Conservation (phyloP, 2,329 filamentous ascomycete genomes). For the Cryphonectria japonica region DNA sequence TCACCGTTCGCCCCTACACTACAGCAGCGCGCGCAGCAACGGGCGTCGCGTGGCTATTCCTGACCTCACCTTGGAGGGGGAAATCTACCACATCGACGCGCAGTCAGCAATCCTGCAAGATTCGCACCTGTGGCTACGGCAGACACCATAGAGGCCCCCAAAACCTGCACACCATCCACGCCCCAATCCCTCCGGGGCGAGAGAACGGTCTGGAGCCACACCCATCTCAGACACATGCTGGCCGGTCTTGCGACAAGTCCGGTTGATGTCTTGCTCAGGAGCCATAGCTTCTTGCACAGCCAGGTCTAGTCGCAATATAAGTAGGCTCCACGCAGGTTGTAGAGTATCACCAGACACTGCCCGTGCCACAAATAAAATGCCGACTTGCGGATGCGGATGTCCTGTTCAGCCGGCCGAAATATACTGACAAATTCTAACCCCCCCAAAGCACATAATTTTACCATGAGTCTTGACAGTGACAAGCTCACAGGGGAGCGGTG, state of each 20-base stretch:
- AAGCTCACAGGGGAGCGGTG: neutral
- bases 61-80: constrained; percentile 11
- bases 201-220: constrained; percentile 10
- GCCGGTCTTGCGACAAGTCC: neutral
- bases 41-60: constrained; percentile 19
- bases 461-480: neutral
- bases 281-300: constrained; percentile 7
- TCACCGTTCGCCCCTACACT: neutral
- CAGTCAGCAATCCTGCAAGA: constrained; percentile 15
- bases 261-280: constrained; percentile 10
- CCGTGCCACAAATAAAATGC: constrained; percentile 14
- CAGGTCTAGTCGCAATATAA: constrained; percentile 25
- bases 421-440: neutral
- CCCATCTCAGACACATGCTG: constrained; percentile 18
- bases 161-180: neutral
- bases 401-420: neutral
- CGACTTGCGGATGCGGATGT: neutral
- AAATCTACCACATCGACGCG: constrained; percentile 10
- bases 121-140: neutral
- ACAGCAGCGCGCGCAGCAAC: constrained; percentile 4
- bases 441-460: neutral
- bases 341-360: constrained; percentile 21
- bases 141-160: neutral
- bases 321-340: constrained; percentile 29
- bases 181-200: too few relatives aligned